Evolutionary conservation across 1,139 yeast genomes (phyloP), one percentile per base, ranked within the genome.

Genomic region (Geotrichum aggregatum): DNA sequence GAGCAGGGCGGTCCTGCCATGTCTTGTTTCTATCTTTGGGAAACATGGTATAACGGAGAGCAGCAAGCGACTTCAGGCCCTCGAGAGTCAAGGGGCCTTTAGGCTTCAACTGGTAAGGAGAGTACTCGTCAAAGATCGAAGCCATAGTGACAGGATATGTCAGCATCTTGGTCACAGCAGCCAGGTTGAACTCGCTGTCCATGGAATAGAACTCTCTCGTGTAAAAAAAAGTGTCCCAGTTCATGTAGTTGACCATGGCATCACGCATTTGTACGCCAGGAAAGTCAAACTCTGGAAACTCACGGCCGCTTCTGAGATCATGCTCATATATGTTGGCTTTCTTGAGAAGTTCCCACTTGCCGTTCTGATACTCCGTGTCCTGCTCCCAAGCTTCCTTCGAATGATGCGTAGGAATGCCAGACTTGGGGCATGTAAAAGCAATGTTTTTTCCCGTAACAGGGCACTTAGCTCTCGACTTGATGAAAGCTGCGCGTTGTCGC

Each of bases 321-420:
- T 92, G 98, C 70, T 92, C 98, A 68, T 84, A 92, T 55, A 87
- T 81, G 68, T 92, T 92, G 47, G 88, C 97, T 69, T 86, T 85
- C 64, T 83, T 83, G 73, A 92, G 77, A 50, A 80, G 71, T 63
- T 88, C 88, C 68, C 84, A 86, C 57, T 76, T 79, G 61, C 82
- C 79, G 47, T 79, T 67, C 22, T 88, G 97, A 67, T 91, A 91
- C 33, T 79, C 82, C 13, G 66, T 73, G 66, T 92, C 98, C 49
- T 74, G 71, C 63, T 82, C 83, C 96, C 97, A 92, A 1, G 96
- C 97, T 61, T 84, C 91, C 63, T 78, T 77, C 26, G 88, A 82
- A 65, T 88, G 95, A 67, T 92, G 98, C 5, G 98, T 92, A 26
- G 98, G 98, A 53, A 92, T 89, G 5, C 98, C 98, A 5, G 96